Evolutionary conservation across 2,329 filamentous ascomycete genomes (phyloP).

Genomic region (Talaromyces marneffei): DNA sequence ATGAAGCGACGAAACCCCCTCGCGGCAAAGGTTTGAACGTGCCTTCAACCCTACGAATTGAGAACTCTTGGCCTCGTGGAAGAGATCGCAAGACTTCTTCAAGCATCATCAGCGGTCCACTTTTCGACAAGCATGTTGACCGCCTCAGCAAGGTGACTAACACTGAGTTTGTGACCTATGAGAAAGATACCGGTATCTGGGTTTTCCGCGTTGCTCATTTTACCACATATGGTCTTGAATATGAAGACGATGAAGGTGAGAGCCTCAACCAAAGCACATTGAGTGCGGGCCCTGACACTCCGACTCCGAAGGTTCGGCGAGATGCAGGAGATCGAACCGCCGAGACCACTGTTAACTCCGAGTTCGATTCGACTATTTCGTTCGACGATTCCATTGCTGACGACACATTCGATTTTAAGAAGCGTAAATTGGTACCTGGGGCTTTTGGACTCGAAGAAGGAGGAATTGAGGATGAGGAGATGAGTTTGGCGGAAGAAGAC

Average conservation of each 20-base stretch:
- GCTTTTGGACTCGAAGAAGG: constrained; percentile 61
- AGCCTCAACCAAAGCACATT: constrained; percentile 47
- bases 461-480: constrained; percentile 49
- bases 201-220: constrained; percentile 92
- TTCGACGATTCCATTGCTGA: constrained; percentile 39
- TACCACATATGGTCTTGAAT: constrained; percentile 87
- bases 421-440: constrained; percentile 60
- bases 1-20: constrained; percentile 69
- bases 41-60: constrained; percentile 76
- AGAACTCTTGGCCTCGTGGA: constrained; percentile 86
- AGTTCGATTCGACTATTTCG: constrained; percentile 35
- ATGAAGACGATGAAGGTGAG: constrained; percentile 56
- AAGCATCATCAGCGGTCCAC: constrained; percentile 56
- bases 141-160: constrained; percentile 72
- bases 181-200: constrained; percentile 77
- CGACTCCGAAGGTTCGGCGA: constrained; percentile 36
- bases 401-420: constrained; percentile 55
- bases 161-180: constrained; percentile 77
- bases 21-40: constrained; percentile 87
- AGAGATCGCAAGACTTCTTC: constrained; percentile 52
- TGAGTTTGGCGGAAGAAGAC: constrained; percentile 23
- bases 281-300: constrained; percentile 48
- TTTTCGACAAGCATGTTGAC: constrained; percentile 72
- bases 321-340: constrained; percentile 20
- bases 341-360: constrained; percentile 31